Percentiles rank a stretch among this genome's conserved stretches.
These are phyloP conservation scores for Xylariaceae sp. DNA, from an alignment of 2,329 filamentous ascomycete genomes.

Conservation along the genomic window DNA sequence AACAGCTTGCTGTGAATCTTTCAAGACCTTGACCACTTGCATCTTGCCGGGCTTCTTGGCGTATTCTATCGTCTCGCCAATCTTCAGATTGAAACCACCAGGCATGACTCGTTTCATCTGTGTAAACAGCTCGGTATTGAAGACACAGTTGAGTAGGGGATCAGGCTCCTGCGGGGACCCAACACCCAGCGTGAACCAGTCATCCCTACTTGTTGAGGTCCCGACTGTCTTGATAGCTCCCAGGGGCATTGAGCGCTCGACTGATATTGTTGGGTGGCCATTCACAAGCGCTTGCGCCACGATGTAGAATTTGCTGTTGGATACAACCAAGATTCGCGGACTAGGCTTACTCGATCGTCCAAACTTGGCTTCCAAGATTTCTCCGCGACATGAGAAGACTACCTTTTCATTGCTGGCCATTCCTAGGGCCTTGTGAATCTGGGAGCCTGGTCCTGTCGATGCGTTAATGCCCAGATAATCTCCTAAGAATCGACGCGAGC, in stretches of 20 bases:
- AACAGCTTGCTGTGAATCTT: conserved; percentile 70
- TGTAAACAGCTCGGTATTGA: conserved; percentile 97
- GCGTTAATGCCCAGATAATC: conserved; percentile 92
- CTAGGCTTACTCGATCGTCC: conserved; percentile 92
- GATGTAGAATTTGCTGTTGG: conserved; percentile 81
- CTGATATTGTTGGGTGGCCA: conserved; percentile 71
- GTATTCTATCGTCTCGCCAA: conserved; percentile 83
- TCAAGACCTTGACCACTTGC: conserved; percentile 80
- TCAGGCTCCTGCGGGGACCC: conserved; percentile 90
- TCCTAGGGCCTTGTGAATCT: conserved; percentile 70
- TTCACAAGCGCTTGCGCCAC: conserved; percentile 80
- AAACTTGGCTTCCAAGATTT: conserved; percentile 88
- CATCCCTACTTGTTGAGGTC: conserved; percentile 75
- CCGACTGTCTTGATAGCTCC: conserved; percentile 86
- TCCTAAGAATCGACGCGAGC: conserved; percentile 85
- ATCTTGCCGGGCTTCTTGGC: conserved; percentile 97
- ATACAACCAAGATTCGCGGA: conserved; percentile 78
- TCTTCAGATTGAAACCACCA: conserved; percentile 74
- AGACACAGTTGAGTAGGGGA: conserved; percentile 84
- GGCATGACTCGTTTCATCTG: conserved; percentile 78
- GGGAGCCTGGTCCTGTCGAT: conserved; percentile 69
- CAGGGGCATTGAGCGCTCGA: conserved; percentile 76
- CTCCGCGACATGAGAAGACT: conserved; percentile 86
- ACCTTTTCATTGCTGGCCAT: conserved; percentile 67
- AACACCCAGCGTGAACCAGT: conserved; percentile 92